These are phyloP conservation scores for Mayamaea pseudoterrestris DNA, from an alignment of 108 stramenopile species.

Conservation along the genomic window DNA sequence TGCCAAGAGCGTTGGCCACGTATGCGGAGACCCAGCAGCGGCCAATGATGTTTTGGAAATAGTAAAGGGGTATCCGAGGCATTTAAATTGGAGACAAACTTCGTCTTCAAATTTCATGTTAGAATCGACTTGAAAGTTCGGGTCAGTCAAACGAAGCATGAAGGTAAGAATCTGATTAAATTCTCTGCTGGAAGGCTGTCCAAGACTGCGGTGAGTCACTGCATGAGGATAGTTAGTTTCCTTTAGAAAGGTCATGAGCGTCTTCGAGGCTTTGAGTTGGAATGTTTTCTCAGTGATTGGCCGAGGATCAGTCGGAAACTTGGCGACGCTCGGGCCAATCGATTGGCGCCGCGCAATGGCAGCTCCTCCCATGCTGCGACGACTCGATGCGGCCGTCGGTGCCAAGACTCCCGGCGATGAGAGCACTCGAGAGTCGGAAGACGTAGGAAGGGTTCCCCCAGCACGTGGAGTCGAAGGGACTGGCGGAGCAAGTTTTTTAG, in stretches of 20 bases:
- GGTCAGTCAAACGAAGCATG: slow-evolving; percentile 78
- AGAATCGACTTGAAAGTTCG: slow-evolving; percentile 53
- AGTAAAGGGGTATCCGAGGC: slow-evolving; percentile 88
- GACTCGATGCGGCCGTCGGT: slow-evolving; percentile 1
- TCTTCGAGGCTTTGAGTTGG: slow-evolving; percentile 49
- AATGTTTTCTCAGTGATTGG: slow-evolving; percentile 62
- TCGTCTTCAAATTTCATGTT: slow-evolving; percentile 93
- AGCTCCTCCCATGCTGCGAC: slow-evolving; percentile 2
- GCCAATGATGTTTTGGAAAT: slow-evolving; percentile 87
- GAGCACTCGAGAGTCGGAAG: no score
- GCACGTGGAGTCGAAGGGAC: no score
- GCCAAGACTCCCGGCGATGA: neutral
- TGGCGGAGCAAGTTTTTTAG: neutral
- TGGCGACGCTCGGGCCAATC: slow-evolving; percentile 2
- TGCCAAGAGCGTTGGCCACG: slow-evolving; percentile 94
- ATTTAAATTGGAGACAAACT: slow-evolving; percentile 79
- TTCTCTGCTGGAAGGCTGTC: slow-evolving; percentile 87
- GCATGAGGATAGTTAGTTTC: slow-evolving; percentile 57
- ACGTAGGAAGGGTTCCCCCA: no score
- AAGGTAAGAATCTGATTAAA: slow-evolving; percentile 92
- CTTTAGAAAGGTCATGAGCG: slow-evolving; percentile 60
- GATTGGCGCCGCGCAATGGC: neutral
- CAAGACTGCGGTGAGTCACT: slow-evolving; percentile 62
- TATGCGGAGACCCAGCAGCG: slow-evolving; percentile 96
- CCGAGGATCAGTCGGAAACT: slow-evolving; percentile 30